A percentile compares a stretch with the other conserved stretches of the same genome.
Conservation (phyloP, 176 grass and related monocot genomes). For the Puccinellia tenuiflora region DNA sequence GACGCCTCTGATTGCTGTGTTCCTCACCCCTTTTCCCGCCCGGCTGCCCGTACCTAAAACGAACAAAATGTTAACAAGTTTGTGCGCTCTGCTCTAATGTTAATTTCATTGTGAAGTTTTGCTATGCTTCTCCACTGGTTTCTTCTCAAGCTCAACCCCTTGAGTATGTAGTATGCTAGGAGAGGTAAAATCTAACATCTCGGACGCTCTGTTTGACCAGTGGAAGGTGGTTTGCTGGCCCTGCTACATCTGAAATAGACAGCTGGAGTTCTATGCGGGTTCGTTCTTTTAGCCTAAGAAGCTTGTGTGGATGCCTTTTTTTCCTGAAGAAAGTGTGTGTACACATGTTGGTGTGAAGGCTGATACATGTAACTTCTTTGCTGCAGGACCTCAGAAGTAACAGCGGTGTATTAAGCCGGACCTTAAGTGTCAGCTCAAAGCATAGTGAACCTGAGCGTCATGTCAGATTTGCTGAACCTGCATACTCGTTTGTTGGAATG, state of each 20-base stretch:
- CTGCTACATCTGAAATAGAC: slow-evolving; percentile 54
- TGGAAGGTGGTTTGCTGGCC: slow-evolving; percentile 55
- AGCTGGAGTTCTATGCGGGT: slow-evolving; percentile 71
- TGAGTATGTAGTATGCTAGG: neutral
- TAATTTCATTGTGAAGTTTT: neutral
- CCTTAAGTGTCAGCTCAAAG: slow-evolving; percentile 57
- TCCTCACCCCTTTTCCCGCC: neutral
- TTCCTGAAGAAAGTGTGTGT: neutral
- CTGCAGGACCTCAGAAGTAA: slow-evolving; percentile 71
- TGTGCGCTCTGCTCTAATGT: neutral
- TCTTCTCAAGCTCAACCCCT: slow-evolving; percentile 1
- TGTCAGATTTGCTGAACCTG: slow-evolving; percentile 56
- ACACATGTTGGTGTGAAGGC: neutral
- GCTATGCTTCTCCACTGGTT: neutral
- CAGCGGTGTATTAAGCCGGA: slow-evolving; percentile 40
- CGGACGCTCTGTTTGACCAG: slow-evolving; percentile 33
- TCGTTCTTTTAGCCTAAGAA: slow-evolving; percentile 17
- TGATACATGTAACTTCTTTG: slow-evolving; percentile 21
- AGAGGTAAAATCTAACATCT: slow-evolving; percentile 24
- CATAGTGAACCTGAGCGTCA: slow-evolving; percentile 57
- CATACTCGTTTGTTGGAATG: slow-evolving; percentile 98
- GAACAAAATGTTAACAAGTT: neutral
- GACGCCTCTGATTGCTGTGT: neutral
- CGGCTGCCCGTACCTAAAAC: neutral
- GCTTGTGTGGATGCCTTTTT: neutral